Percentiles rank a stretch among this genome's conserved stretches.
Evolutionary conservation across 2,329 filamentous ascomycete species (phyloP).

Genomic region (Stromatinia cepivora): DNA sequence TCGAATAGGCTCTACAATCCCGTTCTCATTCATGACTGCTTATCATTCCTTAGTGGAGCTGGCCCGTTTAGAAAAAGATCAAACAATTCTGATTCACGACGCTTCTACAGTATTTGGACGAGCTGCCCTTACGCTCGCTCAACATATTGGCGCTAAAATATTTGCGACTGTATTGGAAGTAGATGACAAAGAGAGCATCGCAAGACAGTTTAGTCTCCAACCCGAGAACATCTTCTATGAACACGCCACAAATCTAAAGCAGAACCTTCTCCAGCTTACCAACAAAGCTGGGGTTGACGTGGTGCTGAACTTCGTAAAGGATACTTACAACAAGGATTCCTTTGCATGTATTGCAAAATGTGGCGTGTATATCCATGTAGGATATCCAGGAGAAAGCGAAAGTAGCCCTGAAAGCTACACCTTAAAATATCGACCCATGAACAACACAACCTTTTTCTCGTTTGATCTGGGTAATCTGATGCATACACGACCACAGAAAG

Average conservation of each 20-base stretch:
- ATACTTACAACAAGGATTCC: not conserved
- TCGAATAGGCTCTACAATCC: constrained; percentile 32
- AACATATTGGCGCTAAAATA: constrained; percentile 33
- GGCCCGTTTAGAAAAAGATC: constrained; percentile 31
- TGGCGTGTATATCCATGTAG: not conserved
- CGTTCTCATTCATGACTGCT: constrained; percentile 35
- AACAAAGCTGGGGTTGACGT: not conserved
- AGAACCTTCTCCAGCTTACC: not conserved
- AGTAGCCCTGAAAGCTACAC: not conserved
- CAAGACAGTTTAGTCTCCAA: not conserved
- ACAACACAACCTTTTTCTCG: not conserved
- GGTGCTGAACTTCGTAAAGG: not conserved
- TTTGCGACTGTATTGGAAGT: constrained; percentile 35
- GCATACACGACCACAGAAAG: not conserved
- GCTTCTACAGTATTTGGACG: constrained; percentile 41
- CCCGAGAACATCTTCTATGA: not conserved
- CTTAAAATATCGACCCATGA: not conserved
- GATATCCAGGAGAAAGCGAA: not conserved
- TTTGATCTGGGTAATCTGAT: not conserved
- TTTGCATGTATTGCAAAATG: not conserved
- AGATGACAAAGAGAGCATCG: constrained; percentile 31
- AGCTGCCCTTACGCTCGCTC: constrained; percentile 41
- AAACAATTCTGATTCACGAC: constrained; percentile 42
- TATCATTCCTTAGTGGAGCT: constrained; percentile 34
- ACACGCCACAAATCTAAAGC: not conserved